Conservation (phyloP, 2,329 filamentous ascomycete species). For the Penicillium sp. region DNA sequence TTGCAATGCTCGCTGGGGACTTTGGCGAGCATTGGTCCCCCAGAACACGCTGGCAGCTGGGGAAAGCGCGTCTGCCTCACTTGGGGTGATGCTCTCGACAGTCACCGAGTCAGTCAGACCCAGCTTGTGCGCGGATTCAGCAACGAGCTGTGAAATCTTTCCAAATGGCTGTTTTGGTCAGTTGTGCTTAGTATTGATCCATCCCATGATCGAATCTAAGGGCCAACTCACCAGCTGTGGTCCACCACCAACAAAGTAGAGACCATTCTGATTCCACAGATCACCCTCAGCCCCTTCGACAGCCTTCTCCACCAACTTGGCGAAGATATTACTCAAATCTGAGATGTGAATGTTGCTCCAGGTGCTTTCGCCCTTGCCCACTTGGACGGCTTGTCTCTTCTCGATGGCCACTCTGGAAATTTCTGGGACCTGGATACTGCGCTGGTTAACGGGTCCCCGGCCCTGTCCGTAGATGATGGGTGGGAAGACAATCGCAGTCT, state of each 20-base stretch:
- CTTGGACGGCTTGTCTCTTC: constrained; percentile 57
- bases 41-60: constrained; percentile 35
- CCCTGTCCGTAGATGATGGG: constrained; percentile 65
- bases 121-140: constrained; percentile 29
- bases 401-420: constrained; percentile 52
- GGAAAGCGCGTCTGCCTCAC: constrained; percentile 34
- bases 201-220: background rate
- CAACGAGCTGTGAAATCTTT: constrained; percentile 32
- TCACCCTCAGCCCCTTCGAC: constrained; percentile 15
- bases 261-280: constrained; percentile 28
- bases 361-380: constrained; percentile 61
- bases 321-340: constrained; percentile 62
- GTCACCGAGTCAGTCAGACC: constrained; percentile 29
- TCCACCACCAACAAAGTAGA: constrained; percentile 25
- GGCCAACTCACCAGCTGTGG: constrained; percentile 32
- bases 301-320: constrained; percentile 58
- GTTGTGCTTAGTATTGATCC: background rate
- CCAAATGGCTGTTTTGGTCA: constrained; percentile 32
- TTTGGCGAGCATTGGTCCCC: constrained; percentile 39
- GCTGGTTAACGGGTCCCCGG: constrained; percentile 57
- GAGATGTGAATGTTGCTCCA: constrained; percentile 67
- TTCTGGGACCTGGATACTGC: constrained; percentile 58
- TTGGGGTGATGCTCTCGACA: constrained; percentile 29
- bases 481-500: constrained; percentile 67
- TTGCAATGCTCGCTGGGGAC: constrained; percentile 30